These are phyloP conservation scores for Gnetum montanum DNA, from an alignment of 75 land plant genomes.

Conservation along the genomic window DNA sequence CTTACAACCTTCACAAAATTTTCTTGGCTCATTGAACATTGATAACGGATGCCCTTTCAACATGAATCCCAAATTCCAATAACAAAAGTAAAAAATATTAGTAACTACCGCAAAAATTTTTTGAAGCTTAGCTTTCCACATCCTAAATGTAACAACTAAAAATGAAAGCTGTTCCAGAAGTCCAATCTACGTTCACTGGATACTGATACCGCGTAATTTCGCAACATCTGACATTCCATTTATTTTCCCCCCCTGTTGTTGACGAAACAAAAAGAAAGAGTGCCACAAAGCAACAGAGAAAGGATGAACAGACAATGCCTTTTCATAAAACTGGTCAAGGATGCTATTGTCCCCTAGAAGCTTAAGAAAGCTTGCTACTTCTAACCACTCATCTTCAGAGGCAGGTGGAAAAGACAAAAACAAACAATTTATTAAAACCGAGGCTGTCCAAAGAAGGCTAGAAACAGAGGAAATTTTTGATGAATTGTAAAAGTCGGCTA, in stretches of 20 bases:
- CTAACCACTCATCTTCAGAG: constrained; percentile 61
- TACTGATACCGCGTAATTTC: no score
- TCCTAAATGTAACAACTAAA: no score
- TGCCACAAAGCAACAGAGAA: constrained; percentile 62
- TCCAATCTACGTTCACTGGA: no score
- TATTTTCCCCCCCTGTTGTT: constrained; percentile 9
- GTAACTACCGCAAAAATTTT: no score
- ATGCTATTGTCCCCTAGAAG: constrained; percentile 15
- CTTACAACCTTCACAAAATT: no score
- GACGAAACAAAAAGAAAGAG: constrained; percentile 19
- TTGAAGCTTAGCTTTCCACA: constrained; percentile 20
- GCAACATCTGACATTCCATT: no score
- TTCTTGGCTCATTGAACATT: no score
- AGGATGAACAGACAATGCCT: constrained; percentile 62
- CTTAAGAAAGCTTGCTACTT: constrained; percentile 44
- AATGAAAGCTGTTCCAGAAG: no score
- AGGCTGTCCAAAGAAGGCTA: constrained; percentile 59
- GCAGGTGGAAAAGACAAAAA: constrained; percentile 51
- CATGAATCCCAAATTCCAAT: no score
- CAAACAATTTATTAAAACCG: constrained; percentile 54
- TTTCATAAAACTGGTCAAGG: constrained; percentile 34
- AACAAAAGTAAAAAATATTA: no score
- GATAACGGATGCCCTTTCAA: no score
- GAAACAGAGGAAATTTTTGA: constrained; percentile 5
- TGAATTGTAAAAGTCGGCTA: background rate